phyloP scores from a whole-genome alignment of 2,329 filamentous ascomycete genomes.

The Chaetomium sp. region DNA sequence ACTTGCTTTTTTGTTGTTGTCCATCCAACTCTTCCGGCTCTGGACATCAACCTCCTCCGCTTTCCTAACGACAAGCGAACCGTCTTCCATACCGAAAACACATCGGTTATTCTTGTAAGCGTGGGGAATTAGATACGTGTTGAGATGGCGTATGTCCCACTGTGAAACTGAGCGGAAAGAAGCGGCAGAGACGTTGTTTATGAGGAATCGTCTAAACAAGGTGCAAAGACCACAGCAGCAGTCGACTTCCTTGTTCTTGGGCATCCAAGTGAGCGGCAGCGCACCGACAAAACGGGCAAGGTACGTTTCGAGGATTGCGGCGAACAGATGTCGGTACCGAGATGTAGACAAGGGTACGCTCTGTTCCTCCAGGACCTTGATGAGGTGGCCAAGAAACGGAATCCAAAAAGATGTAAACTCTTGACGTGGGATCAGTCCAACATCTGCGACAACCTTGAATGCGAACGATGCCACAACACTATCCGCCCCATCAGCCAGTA shows the following conservation, averaged over 20 bases:
- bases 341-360: constrained; percentile 6
- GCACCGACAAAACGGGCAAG: constrained; percentile 17
- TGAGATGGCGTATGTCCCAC: background rate
- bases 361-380: constrained; percentile 16
- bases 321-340: constrained; percentile 27
- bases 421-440: constrained; percentile 11
- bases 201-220: constrained; percentile 18
- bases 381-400: constrained; percentile 23
- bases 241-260: background rate
- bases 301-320: constrained; percentile 24
- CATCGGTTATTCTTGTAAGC: background rate
- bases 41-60: background rate
- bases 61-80: constrained; percentile 11
- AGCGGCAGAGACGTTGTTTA: background rate
- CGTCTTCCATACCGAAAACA: background rate
- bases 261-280: constrained; percentile 3
- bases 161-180: background rate
- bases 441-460: constrained; percentile 21
- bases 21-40: background rate
- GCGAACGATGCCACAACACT: constrained; percentile 13
- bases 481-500: constrained; percentile 10
- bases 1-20: background rate
- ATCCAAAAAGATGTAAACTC: constrained; percentile 27
- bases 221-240: constrained; percentile 23
- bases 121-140: background rate